These are phyloP conservation scores for Ligustrum vulgare DNA, from an alignment of 257 asterid genomes.

Conservation along the genomic window DNA sequence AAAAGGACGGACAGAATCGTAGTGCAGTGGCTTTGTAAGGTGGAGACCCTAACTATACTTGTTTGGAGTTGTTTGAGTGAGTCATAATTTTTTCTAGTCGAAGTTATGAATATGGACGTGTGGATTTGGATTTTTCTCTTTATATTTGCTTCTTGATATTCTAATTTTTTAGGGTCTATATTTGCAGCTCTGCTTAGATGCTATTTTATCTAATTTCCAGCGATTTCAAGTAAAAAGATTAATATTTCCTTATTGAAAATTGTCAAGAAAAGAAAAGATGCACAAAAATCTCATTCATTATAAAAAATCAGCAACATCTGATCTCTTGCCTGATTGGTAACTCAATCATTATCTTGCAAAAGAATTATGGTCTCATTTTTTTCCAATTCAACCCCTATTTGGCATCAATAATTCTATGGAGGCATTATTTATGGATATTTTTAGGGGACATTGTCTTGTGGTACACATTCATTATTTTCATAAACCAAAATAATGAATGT, in stretches of 20 bases:
- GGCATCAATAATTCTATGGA: too few relatives aligned
- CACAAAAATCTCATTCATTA: not conserved
- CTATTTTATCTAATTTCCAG: not conserved
- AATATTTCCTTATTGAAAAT: not conserved
- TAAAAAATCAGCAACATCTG: not conserved
- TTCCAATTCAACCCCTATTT: too few relatives aligned
- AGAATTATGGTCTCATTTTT: conserved; percentile 1
- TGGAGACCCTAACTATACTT: not conserved
- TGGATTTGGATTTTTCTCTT: conserved; percentile 15
- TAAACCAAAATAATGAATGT: too few relatives aligned
- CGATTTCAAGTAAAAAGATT: not conserved
- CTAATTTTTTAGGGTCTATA: conserved; percentile 4
- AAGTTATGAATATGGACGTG: not conserved
- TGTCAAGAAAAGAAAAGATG: conserved; percentile 2
- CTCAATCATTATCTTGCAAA: not conserved
- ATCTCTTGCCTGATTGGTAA: not conserved
- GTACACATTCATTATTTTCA: too few relatives aligned
- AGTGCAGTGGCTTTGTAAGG: conserved; percentile 7
- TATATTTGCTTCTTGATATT: conserved; percentile 13
- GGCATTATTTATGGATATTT: too few relatives aligned
- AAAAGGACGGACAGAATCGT: not conserved
- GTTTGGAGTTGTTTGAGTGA: conserved; percentile 9
- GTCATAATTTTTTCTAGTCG: not conserved
- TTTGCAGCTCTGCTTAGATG: not conserved
- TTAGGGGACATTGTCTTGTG: too few relatives aligned